Base-by-base conservation (phyloP, 306 rosid genomes). In the Prunus campanulata region DNA sequence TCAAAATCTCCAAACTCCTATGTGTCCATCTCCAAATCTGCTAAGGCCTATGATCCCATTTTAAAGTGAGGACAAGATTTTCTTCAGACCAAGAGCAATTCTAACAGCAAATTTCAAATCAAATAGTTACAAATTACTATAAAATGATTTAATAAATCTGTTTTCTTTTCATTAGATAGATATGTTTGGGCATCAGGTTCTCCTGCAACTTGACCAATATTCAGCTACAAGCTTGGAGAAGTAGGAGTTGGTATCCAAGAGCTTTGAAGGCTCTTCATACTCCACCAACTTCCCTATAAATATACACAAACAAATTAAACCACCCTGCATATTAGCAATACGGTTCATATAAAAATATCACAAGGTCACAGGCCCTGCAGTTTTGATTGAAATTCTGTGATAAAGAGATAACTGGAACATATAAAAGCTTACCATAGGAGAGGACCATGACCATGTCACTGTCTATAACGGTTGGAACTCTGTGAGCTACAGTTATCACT, bases 391-490 rank as follows among this genome's bases (percentile, higher is more conserved):
- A 56, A 56, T 35, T 35, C 42, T 56, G 44, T 22, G 66, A 72
- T 56, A 0, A 54, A 15, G 47, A 52, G 35, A 50, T 29, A 5
- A 25, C n/a, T 11, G 46, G 1, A 29, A 55, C 11, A 19, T 3
- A 2, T 19, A 10, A 18, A 8, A 63, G 55, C 85, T 42, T 90
- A 93, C 97, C 93, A 64, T 79, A 80, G 44, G 91, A 91, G 51
- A 88, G 89, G 66, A 89, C 95, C 89, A 88, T 86, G 87, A 91
- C 90, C 90, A 83, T 82, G 79, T 91, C 88, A 82, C 97, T 86
- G 44, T 89, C 94, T 35, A 87, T 85, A 3, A 90, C 98, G 5
- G 98, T 90, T 35, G 96, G 94, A 76, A 93, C 90, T 81, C 96
- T 80, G n/a, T 91, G 93, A 72, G 93, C 93, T 8, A 86, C 89